Evolutionary conservation across 2,329 filamentous ascomycete species (phyloP).

Genomic region (Dothiorella sarmentorum): DNA sequence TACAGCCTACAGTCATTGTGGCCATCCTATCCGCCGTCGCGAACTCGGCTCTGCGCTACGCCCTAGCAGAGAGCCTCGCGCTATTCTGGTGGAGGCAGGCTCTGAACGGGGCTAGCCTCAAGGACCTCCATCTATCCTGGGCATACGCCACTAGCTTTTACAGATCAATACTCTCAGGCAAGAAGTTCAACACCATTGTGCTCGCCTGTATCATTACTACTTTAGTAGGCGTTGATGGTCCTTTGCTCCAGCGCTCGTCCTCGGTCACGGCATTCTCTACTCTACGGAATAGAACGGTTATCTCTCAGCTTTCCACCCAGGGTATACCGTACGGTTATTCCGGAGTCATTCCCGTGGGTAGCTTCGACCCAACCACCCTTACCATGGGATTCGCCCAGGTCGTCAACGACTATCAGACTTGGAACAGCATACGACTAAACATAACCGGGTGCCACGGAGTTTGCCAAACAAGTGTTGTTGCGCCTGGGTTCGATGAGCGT

Average conservation of each 20-base stretch:
- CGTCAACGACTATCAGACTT: background rate
- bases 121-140: background rate
- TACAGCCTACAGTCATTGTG: background rate
- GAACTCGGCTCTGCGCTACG: background rate
- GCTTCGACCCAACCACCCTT: no score
- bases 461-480: background rate
- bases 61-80: background rate
- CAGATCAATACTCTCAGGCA: background rate
- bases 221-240: background rate
- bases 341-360: background rate
- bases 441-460: background rate
- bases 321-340: no score
- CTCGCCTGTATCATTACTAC: background rate
- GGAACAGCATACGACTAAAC: background rate
- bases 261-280: background rate
- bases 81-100: background rate
- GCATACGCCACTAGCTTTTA: background rate
- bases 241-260: background rate
- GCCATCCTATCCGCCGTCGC: background rate
- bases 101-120: background rate
- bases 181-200: background rate
- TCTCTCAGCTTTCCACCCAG: background rate
- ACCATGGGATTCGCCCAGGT: background rate
- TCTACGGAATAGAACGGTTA: background rate
- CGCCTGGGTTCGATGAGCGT: background rate